A percentile compares a stretch with the other conserved stretches of the same genome.
phyloP scores from a whole-genome alignment of 2,329 filamentous ascomycete species.

The Elsinoe batatas region DNA sequence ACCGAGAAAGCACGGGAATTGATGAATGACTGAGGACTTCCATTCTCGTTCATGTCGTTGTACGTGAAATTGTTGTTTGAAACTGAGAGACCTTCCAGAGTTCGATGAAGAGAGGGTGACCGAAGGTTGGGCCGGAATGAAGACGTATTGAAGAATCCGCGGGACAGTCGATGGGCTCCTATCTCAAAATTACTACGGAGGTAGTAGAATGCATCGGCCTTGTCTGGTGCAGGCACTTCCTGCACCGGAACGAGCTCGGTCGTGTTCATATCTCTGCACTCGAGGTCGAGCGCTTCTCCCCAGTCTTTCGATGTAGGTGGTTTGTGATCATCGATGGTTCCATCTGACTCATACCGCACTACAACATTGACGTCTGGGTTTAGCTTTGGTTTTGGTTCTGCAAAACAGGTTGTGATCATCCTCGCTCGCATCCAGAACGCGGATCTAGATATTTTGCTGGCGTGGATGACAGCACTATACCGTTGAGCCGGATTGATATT shows the following conservation, averaged over 20 bases:
- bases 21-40: constrained; percentile 20
- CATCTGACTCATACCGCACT: constrained; percentile 34
- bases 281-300: constrained; percentile 38
- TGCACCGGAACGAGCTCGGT: constrained; percentile 38
- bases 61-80: constrained; percentile 21
- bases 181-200: constrained; percentile 51
- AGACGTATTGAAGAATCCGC: constrained; percentile 49
- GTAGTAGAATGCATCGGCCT: constrained; percentile 45
- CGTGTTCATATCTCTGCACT: constrained; percentile 44
- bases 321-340: neutral
- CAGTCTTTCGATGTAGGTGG: constrained; percentile 40
- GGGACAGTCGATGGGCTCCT: constrained; percentile 46
- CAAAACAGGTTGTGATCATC: constrained; percentile 52
- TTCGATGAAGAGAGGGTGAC: constrained; percentile 42
- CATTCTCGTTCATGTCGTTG: constrained; percentile 13
- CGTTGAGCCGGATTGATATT: constrained; percentile 59
- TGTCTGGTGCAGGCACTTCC: constrained; percentile 33
- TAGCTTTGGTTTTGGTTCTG: constrained; percentile 39
- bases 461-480: constrained; percentile 54
- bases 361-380: constrained; percentile 41
- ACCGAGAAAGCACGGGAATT: constrained; percentile 25
- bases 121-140: constrained; percentile 42
- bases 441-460: constrained; percentile 32
- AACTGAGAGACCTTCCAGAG: constrained; percentile 36
- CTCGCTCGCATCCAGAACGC: constrained; percentile 44